Evolutionary conservation across 345 rosid species (phyloP).

Genomic region (Salix udensis): DNA sequence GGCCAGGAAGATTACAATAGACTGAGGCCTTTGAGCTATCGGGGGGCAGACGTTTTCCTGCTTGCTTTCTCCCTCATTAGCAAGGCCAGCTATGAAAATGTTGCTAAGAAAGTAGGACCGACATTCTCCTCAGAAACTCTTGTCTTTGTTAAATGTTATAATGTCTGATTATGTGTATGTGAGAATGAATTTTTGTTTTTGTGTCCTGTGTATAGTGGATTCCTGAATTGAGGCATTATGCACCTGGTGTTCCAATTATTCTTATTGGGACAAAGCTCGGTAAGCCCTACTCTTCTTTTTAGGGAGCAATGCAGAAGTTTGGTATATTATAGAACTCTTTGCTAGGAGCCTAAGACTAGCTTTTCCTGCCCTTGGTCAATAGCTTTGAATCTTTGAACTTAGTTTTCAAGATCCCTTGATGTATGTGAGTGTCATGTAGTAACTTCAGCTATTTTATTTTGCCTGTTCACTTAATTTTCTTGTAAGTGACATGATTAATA

Average conservation of each 20-base stretch:
- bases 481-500: not conserved
- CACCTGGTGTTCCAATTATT: conserved; percentile 60
- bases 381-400: not conserved
- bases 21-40: conserved; percentile 85
- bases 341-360: not conserved
- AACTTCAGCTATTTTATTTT: not conserved
- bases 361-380: not conserved
- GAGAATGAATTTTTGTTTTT: conserved; percentile 23
- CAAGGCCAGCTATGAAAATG: conserved; percentile 93
- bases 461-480: not conserved
- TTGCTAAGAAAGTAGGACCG: conserved; percentile 65
- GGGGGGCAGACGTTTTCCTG: conserved; percentile 88
- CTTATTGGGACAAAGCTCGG: conserved; percentile 65
- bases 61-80: conserved; percentile 87
- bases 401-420: not conserved
- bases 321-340: not conserved
- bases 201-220: conserved; percentile 60
- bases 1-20: conserved; percentile 96
- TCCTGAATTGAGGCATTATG: conserved; percentile 90
- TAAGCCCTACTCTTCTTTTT: conserved; percentile 17
- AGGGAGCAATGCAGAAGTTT: not conserved
- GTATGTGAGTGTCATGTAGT: not conserved
- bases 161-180: conserved; percentile 1
- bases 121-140: not conserved
- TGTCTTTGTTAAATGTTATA: not conserved